Conservation (phyloP, 2,329 filamentous ascomycete species). For the Colletotrichum lentis region DNA sequence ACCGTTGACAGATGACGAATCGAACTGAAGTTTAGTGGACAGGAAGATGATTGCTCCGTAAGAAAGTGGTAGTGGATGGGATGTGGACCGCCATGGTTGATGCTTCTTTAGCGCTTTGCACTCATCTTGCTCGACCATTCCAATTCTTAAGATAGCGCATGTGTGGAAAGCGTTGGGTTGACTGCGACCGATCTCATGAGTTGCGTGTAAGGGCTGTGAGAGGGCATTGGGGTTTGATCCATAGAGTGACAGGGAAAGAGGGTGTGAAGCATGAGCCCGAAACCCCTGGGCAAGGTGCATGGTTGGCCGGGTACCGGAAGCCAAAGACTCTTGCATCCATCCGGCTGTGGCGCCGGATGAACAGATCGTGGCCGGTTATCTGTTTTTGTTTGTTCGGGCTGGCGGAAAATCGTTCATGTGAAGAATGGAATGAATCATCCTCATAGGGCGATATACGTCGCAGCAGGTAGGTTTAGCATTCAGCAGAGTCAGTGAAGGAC, state of each 20-base stretch:
- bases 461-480: conserved; percentile 12
- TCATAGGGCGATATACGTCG: neutral
- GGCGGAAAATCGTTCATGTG: neutral
- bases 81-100: conserved; percentile 24
- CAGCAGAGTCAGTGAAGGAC: conserved; percentile 1
- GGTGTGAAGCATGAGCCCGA: conserved; percentile 26
- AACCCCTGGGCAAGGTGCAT: conserved; percentile 24
- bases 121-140: conserved; percentile 2
- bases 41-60: conserved; percentile 2
- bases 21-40: conserved; percentile 25
- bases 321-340: conserved; percentile 5
- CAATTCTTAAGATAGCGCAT: conserved; percentile 16
- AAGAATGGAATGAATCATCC: conserved; percentile 8
- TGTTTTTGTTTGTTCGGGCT: conserved; percentile 3
- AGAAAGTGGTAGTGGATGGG: conserved; percentile 18
- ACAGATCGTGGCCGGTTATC: conserved; percentile 8
- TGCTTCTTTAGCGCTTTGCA: conserved; percentile 5
- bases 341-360: conserved; percentile 15
- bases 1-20: conserved; percentile 23
- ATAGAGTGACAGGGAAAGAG: conserved; percentile 4
- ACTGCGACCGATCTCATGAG: conserved; percentile 25
- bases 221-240: conserved; percentile 17
- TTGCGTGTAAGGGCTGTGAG: conserved; percentile 10
- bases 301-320: conserved; percentile 28
- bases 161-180: conserved; percentile 12